Evolutionary conservation across 2,329 filamentous ascomycete genomes (phyloP).

Genomic region (Ascochyta lentis): DNA sequence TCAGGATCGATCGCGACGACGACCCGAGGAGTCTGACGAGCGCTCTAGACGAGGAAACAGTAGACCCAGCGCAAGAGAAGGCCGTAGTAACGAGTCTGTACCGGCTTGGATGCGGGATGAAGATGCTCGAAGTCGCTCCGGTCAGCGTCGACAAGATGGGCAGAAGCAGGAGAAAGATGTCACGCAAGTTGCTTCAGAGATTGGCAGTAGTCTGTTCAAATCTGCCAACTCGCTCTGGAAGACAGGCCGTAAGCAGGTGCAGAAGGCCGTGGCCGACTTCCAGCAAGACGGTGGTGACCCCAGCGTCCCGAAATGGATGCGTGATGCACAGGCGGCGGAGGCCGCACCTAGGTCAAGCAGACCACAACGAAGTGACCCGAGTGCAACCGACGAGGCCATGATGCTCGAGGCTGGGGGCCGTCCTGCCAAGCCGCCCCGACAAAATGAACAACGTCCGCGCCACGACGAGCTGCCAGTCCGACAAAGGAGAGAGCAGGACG

Average conservation of each 20-base stretch:
- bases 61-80: slow-evolving; percentile 40
- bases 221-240: slow-evolving; percentile 97
- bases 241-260: slow-evolving; percentile 87
- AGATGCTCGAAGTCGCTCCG: slow-evolving; percentile 57
- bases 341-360: slow-evolving; percentile 33
- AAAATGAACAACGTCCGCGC: slow-evolving; percentile 33
- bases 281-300: slow-evolving; percentile 72
- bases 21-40: slow-evolving; percentile 36
- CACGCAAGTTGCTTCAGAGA: slow-evolving; percentile 78
- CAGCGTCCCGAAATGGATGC: slow-evolving; percentile 94
- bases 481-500: slow-evolving; percentile 34
- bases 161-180: slow-evolving; percentile 72
- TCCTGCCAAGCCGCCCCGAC: slow-evolving; percentile 52
- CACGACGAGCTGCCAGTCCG: slow-evolving; percentile 31
- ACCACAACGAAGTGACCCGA: slow-evolving; percentile 28
- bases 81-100: slow-evolving; percentile 44
- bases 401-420: slow-evolving; percentile 75
- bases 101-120: slow-evolving; percentile 71
- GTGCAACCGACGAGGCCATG: slow-evolving; percentile 66
- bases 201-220: slow-evolving; percentile 86
- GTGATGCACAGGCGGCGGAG: slow-evolving; percentile 63
- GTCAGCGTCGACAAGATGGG: slow-evolving; percentile 59
- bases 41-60: slow-evolving; percentile 30
- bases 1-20: slow-evolving; percentile 34
- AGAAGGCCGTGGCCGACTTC: slow-evolving; percentile 90